Base-by-base conservation (phyloP, 2,329 filamentous ascomycete genomes). In the Neoscytalidium dimidiatum region DNA sequence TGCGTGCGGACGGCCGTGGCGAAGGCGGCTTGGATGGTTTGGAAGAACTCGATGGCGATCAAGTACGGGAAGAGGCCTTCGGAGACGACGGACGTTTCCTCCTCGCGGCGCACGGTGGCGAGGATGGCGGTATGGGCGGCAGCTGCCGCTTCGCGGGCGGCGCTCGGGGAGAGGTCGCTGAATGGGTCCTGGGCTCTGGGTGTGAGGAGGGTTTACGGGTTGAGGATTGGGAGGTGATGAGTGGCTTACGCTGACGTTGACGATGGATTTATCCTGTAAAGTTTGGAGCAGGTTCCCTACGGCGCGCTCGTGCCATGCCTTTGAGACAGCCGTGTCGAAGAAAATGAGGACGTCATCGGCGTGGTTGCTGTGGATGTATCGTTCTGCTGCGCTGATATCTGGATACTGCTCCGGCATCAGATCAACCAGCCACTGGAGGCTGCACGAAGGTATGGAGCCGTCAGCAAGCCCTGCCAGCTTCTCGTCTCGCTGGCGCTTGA, bases 1-100 rank as follows among this genome's bases (percentile, higher is more conserved):
- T 64, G 62, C 14, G 41, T 26, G 23, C 33, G 28, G 26, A 49
- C 19, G 41, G 28, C 38, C 3, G 41, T 29, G 6, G n/a, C 41
- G 29, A 58, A 56, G 44, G 35, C 28, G 29, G 26, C 14, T 29
- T 48, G 62, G 33, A 58, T 64, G 51, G 31, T 29, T 7, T 14
- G 38, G 28, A 57, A 64, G 41, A 58, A 43, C 13, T 49, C 33
- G 41, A 29, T 14, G 43, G 23, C 41, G 31, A 64, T 64, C 31
- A 64, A 52, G 51, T 58, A 64, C 3, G 62, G 62, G 26, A 64
- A 64, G 28, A 38, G 29, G 11, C 62, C 62, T 49, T 64, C 62
- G 14, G 51, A 43, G 26, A 64, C 41, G 52, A 52, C 44, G 7
- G 13, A 9, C 8, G 14, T 14, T 41, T 58, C 62, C 19, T 49